These are phyloP conservation scores for Salisapilia sapeloensis DNA, from an alignment of 352 stramenopile species.

Conservation along the genomic window DNA sequence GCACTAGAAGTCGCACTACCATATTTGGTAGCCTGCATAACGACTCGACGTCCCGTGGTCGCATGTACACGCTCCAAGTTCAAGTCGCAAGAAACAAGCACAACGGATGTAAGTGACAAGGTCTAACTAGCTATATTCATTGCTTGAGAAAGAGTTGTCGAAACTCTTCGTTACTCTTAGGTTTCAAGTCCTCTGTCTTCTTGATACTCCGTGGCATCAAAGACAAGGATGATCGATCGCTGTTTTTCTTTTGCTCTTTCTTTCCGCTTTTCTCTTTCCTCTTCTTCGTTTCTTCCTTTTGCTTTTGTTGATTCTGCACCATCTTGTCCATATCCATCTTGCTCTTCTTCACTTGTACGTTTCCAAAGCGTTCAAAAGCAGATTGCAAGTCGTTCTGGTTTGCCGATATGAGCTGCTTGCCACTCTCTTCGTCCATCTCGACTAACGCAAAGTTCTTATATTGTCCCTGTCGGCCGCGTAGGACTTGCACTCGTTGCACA, in stretches of 20 bases:
- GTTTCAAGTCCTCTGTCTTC: constrained; percentile 8
- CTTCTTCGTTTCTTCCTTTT: constrained; percentile 21
- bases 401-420: too few species aligned
- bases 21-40: constrained; percentile 11
- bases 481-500: too few species aligned
- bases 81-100: too few species aligned
- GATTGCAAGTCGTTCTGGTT: too few species aligned
- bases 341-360: too few species aligned
- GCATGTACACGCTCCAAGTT: too few species aligned
- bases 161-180: constrained; percentile 61
- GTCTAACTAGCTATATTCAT: constrained; percentile 1
- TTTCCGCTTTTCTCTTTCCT: constrained; percentile 6
- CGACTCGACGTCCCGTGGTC: background rate
- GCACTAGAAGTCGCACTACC: constrained; percentile 28
- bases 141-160: constrained; percentile 40
- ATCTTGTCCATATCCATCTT: constrained; percentile 52
- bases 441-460: too few species aligned
- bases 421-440: too few species aligned
- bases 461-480: too few species aligned
- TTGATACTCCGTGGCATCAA: constrained; percentile 39
- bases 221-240: constrained; percentile 5
- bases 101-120: too few species aligned
- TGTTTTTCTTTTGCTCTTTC: constrained; percentile 3
- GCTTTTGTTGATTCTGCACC: constrained; percentile 20
- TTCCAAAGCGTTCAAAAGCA: too few species aligned